Base-by-base conservation (phyloP, 2,329 filamentous ascomycete genomes). In the Polytolypa hystricis region DNA sequence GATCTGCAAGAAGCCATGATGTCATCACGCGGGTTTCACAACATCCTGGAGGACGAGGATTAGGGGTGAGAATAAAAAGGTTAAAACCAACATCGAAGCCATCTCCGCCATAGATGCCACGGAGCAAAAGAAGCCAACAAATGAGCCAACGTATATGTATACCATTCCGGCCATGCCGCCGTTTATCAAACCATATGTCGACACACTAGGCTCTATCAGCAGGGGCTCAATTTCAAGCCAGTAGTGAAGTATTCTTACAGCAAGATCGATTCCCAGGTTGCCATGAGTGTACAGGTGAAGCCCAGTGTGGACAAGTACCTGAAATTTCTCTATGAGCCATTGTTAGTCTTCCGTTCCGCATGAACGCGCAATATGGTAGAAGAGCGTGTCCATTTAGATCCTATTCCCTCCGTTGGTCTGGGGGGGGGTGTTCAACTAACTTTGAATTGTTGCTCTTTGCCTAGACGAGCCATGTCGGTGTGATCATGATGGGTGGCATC, bases 401-500 rank as follows among this genome's bases (percentile, higher is more conserved):
- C n/a, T n/a, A n/a, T n/a, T n/a, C n/a, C n/a, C n/a, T n/a, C n/a
- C n/a, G n/a, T n/a, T n/a, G n/a, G n/a, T n/a, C n/a, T n/a, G n/a
- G n/a, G n/a, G n/a, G n/a, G n/a, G n/a, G n/a, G n/a, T n/a, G n/a
- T n/a, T n/a, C n/a, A 9, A 41, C 39, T 37, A 23, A 52, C 64
- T 42, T 63, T 60, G 41, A 71, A 56, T 31, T 70, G 64, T 38
- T 70, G 67, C 14, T 57, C 54, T 51, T 70, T 71, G 26, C 68
- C 68, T 60, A 71, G 57, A 12, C 67, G 62, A 20, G 55, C 55
- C 62, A 71, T 66, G 39, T 71, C 44, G n/a, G 34, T 34, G n/a
- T 43, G 38, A 33, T 47, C 44, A 4, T 41, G 33, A 30, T 38
- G 26, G 9, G 38, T 39, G 1, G 39, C 40, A 33, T 46, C 44